Evolutionary conservation across 176 grass and related monocot species (phyloP), one percentile per base, ranked within the genome.

Genomic region (Pontederia crassipes): DNA sequence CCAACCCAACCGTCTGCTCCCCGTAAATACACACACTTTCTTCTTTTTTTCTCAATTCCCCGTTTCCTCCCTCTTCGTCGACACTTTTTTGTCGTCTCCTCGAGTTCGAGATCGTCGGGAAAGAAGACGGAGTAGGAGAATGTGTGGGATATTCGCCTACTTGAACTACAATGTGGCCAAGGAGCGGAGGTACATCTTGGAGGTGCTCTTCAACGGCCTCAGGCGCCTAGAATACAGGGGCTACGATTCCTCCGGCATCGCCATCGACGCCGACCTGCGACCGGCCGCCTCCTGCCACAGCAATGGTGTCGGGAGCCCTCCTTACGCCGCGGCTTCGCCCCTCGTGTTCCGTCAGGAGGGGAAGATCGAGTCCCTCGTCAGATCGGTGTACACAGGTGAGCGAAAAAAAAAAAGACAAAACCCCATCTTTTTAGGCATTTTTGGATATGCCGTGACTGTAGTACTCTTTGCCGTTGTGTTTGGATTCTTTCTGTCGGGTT

Each of bases 321-420:
- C 69, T 0, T 78, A 83, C 45, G 45, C 35, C 13, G 77, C 83
- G 13, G 61, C 77, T 13, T n/a, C 68, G 8, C 81, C 87, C 13
- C 74, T 98, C 28, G 81, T 98, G 12, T 98, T 88, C 82, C 93
- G 93, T 12, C 79, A 88, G 77, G 87, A 98, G 70, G 93, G 93
- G 66, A 98, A 98, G 84, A 98, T 98, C 66, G 93, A 92, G 81
- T 81, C 71, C 28, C 93, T 98, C 74, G 93, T 98, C 67, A 73
- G 75, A 77, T 92, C 79, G 48, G 93, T 92, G 28, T 98, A 92
- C 84, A 67, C 81, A 4, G 87, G 93, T 98, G 45, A 77, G 67
- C 32, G 32, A 40, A 0, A 40, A 40, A 3, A 40, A 40, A 40
- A 40, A 40, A 4, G 3, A 40, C 6, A 40, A 40, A 40, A 40